phyloP scores from a whole-genome alignment of 495 filamentous ascomycete genomes.

The Aspergillus egyptiacus region DNA sequence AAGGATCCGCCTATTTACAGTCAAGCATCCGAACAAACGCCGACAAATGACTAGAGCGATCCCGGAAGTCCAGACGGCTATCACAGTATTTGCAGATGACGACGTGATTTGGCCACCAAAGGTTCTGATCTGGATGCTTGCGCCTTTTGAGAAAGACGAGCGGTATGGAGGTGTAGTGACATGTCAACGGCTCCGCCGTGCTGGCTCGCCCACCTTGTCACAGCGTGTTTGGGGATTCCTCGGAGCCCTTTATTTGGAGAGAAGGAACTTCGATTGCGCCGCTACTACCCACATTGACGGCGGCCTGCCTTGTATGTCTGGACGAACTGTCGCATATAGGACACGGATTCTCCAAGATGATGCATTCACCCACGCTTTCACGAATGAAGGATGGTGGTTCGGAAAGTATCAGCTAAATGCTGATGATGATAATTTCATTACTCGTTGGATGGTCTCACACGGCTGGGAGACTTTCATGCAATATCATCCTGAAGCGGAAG shows the following conservation, averaged over 20 bases:
- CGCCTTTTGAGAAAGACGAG: slow-evolving; percentile 69
- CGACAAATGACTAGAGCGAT: slow-evolving; percentile 78
- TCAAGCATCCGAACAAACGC: slow-evolving; percentile 69
- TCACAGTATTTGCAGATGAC: slow-evolving; percentile 81
- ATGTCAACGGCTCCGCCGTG: slow-evolving; percentile 69
- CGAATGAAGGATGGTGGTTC: slow-evolving; percentile 62
- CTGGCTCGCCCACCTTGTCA: slow-evolving; percentile 47
- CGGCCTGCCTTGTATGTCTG: slow-evolving; percentile 82
- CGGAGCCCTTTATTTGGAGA: slow-evolving; percentile 74
- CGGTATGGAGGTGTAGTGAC: slow-evolving; percentile 76
- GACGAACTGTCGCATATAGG: slow-evolving; percentile 77
- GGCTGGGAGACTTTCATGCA: slow-evolving; percentile 74
- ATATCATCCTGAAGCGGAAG: slow-evolving; percentile 64
- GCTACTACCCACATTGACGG: slow-evolving; percentile 82
- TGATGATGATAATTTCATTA: slow-evolving; percentile 82
- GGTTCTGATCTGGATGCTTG: slow-evolving; percentile 75
- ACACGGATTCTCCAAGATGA: slow-evolving; percentile 73
- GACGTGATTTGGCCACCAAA: slow-evolving; percentile 78
- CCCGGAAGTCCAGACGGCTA: slow-evolving; percentile 63
- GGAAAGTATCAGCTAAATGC: slow-evolving; percentile 69
- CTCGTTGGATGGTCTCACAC: slow-evolving; percentile 70
- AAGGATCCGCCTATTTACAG: slow-evolving; percentile 46
- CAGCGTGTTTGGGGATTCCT: slow-evolving; percentile 68
- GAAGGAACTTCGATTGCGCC: slow-evolving; percentile 84
- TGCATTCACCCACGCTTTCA: slow-evolving; percentile 65